Conservation (phyloP, 1,139 yeast genomes). For the Debaryomyces subglobosus region DNA sequence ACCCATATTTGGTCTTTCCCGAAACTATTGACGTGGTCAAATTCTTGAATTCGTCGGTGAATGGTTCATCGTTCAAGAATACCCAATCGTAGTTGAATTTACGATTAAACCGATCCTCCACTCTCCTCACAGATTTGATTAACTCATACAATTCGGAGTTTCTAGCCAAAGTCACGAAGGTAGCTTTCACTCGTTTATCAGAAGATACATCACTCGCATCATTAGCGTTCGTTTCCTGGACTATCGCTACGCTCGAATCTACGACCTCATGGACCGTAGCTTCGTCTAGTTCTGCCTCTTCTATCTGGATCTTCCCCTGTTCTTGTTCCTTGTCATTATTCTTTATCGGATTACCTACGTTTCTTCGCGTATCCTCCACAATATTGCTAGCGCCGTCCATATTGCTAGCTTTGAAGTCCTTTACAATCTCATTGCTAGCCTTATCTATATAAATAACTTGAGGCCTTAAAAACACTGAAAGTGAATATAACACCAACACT, state of each 20-base stretch:
- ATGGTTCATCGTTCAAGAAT: slow-evolving; percentile 67
- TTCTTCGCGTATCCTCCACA: not conserved
- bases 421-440: slow-evolving; percentile 23
- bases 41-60: slow-evolving; percentile 57
- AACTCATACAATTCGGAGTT: slow-evolving; percentile 69
- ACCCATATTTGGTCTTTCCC: slow-evolving; percentile 65
- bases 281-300: slow-evolving; percentile 4
- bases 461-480: slow-evolving; percentile 20
- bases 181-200: slow-evolving; percentile 52
- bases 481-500: slow-evolving; percentile 20
- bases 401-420: slow-evolving; percentile 14
- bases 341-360: slow-evolving; percentile 19
- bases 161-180: slow-evolving; percentile 62
- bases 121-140: slow-evolving; percentile 62
- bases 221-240: slow-evolving; percentile 18
- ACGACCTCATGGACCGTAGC: not conserved
- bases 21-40: slow-evolving; percentile 51
- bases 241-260: not conserved
- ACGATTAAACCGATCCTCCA: slow-evolving; percentile 73
- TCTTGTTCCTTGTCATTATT: slow-evolving; percentile 13
- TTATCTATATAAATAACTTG: slow-evolving; percentile 29
- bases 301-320: slow-evolving; percentile 12
- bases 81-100: slow-evolving; percentile 80
- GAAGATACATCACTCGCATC: not conserved
- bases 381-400: not conserved